Evolutionary conservation across 2,329 filamentous ascomycete genomes (phyloP), one percentile per base, ranked within the genome.

Genomic region (Claviceps sp.): DNA sequence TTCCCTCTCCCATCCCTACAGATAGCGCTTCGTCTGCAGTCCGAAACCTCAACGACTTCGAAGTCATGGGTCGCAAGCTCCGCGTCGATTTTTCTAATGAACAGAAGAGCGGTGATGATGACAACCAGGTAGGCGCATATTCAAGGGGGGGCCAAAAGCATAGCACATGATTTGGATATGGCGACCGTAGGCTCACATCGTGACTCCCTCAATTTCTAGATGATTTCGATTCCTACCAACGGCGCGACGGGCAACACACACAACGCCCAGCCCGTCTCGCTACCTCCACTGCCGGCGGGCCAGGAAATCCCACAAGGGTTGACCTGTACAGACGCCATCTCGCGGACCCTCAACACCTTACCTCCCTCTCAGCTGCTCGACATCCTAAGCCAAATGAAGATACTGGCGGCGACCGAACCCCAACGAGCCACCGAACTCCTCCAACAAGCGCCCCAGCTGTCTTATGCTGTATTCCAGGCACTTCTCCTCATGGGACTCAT

Each of bases 21-120:
- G 81, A 84, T 61, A 84, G 89, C 26, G 93, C 93, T 36, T 89
- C 91, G 40, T 95, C 89, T 2, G 93, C 93, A 2, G 91, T 97
- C 47, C 85, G 91, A 60, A 97, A 98, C 65, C 74, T 97, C 50
- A 95, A 97, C 71, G 89, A 95, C 67, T 84, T 89, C 70, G 91
- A 97, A 66, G 83, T 96, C 64, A 94, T 95, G 84, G 89, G 89
- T 52, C 82, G 93, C 62, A 95, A 95, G 68, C 78, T 98, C 57
- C 82, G 90, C 55, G 93, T 98, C 52, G 93, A 97, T 69, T 98
- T 94, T 70, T 93, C 88, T 54, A 95, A 95, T 67, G 91, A 96
- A 66, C 88, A 89, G 58, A 85, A 85, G 59, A 84, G 78, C 56
- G 82, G 84, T 55, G 82, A 85, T 52, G 80, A 76, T 56, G 69